These are phyloP conservation scores for Lentinula sp. DNA, from an alignment of 768 basidiomycete species.

Conservation along the genomic window DNA sequence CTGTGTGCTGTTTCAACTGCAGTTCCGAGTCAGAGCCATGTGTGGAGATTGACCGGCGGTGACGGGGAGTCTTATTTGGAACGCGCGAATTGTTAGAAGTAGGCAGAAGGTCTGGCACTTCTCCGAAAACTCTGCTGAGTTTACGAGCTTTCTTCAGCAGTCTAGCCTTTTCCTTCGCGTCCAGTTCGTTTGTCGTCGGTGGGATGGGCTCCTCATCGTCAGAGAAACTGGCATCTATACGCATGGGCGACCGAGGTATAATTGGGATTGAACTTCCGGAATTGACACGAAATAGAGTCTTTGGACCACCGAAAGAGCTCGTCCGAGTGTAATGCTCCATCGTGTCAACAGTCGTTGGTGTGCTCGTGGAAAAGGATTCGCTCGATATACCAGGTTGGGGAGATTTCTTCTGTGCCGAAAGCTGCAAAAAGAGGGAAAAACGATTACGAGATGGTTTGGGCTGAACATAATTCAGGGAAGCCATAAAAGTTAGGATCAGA, in stretches of 20 bases:
- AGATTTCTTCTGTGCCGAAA: conserved; percentile 10
- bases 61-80: background rate
- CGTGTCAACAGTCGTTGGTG: background rate
- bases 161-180: conserved; percentile 27
- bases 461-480: conserved; percentile 3
- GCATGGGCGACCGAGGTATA: conserved; percentile 1
- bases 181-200: conserved; percentile 26
- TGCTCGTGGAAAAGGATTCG: background rate
- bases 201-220: conserved; percentile 13
- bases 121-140: conserved; percentile 33
- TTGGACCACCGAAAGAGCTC: background rate
- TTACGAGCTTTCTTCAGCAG: conserved; percentile 36
- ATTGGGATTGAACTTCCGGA: background rate
- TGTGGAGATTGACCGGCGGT: background rate
- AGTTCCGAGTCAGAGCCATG: background rate
- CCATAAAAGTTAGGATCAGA: conserved; percentile 2
- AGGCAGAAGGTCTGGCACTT: background rate
- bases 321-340: background rate
- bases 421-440: conserved; percentile 17
- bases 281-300: background rate
- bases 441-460: conserved; percentile 8
- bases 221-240: conserved; percentile 3
- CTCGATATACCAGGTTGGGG: conserved; percentile 1
- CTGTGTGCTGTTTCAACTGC: background rate
- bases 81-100: background rate